These are phyloP conservation scores for Lasiosphaeria miniovina DNA, from an alignment of 495 filamentous ascomycete genomes.

Conservation along the genomic window DNA sequence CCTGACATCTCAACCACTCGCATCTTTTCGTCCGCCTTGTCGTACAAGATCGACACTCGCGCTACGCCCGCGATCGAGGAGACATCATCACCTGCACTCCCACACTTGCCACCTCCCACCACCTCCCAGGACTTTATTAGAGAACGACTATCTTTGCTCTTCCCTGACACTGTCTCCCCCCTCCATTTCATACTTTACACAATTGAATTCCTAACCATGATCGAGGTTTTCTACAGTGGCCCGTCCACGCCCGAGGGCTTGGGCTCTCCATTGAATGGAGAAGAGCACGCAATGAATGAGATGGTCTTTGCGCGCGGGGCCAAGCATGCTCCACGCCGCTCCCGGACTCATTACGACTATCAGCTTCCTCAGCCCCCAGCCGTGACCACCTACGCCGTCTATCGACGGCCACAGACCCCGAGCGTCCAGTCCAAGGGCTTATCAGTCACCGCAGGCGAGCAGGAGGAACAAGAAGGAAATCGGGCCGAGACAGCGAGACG, in stretches of 20 bases:
- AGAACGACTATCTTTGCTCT: neutral
- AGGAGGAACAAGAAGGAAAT: slow-evolving; percentile 4
- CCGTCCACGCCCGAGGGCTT: slow-evolving; percentile 14
- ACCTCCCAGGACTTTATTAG: neutral
- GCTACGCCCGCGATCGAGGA: neutral
- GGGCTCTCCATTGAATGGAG: slow-evolving; percentile 22
- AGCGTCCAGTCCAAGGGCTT: slow-evolving; percentile 7
- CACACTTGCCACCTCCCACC: neutral
- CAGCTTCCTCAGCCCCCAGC: slow-evolving; percentile 19
- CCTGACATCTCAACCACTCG: neutral
- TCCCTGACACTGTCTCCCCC: neutral
- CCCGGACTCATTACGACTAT: slow-evolving; percentile 35
- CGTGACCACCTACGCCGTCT: slow-evolving; percentile 20
- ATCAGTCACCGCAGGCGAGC: neutral
- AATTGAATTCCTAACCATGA: slow-evolving; percentile 20
- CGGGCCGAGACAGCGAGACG: slow-evolving; percentile 9
- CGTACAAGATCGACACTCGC: neutral
- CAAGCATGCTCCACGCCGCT: slow-evolving; percentile 29
- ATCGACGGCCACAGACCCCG: slow-evolving; percentile 10
- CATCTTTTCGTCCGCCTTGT: slow-evolving; percentile 1
- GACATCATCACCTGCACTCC: neutral
- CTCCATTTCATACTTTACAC: neutral
- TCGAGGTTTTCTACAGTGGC: slow-evolving; percentile 26
- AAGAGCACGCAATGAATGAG: slow-evolving; percentile 30
- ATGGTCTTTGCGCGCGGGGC: slow-evolving; percentile 10